Conservation (phyloP, 169 alveolate genomes). For the Nephromyces sp. region DNA sequence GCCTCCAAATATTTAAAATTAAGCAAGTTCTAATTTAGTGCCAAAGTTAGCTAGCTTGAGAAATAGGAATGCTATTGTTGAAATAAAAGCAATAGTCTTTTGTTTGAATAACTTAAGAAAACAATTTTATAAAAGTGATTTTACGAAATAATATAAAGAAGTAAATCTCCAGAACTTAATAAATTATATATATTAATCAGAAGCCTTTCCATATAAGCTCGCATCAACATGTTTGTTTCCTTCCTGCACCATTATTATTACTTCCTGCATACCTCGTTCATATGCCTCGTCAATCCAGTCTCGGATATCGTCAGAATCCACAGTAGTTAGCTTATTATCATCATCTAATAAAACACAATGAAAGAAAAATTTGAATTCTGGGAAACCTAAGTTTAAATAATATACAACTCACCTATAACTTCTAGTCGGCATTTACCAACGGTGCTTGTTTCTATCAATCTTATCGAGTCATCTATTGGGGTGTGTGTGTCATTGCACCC, state of each 20-base stretch:
- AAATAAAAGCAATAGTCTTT: too few relatives aligned
- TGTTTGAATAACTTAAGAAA: too few relatives aligned
- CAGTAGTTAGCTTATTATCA: conserved; percentile 16
- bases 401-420: conserved; percentile 11
- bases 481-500: conserved; percentile 34
- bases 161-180: too few relatives aligned
- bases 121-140: too few relatives aligned
- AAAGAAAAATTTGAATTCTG: too few relatives aligned
- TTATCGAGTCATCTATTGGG: conserved; percentile 38
- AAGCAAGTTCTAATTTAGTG: too few relatives aligned
- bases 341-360: conserved; percentile 11
- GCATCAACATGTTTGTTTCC: conserved; percentile 32
- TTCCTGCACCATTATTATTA: conserved; percentile 9
- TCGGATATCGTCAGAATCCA: conserved; percentile 28
- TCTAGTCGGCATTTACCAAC: conserved; percentile 41
- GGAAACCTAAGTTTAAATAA: background rate
- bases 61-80: too few relatives aligned
- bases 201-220: conserved; percentile 15
- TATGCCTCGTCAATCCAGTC: conserved; percentile 36
- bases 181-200: too few relatives aligned
- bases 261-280: conserved; percentile 23
- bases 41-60: too few relatives aligned
- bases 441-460: conserved; percentile 30
- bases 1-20: too few relatives aligned
- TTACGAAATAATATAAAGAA: too few relatives aligned